Evolutionary conservation across 192 early-diverging fungal genomes (phyloP), one percentile per base, ranked within the genome.

Genomic region (Coemansia sp.): DNA sequence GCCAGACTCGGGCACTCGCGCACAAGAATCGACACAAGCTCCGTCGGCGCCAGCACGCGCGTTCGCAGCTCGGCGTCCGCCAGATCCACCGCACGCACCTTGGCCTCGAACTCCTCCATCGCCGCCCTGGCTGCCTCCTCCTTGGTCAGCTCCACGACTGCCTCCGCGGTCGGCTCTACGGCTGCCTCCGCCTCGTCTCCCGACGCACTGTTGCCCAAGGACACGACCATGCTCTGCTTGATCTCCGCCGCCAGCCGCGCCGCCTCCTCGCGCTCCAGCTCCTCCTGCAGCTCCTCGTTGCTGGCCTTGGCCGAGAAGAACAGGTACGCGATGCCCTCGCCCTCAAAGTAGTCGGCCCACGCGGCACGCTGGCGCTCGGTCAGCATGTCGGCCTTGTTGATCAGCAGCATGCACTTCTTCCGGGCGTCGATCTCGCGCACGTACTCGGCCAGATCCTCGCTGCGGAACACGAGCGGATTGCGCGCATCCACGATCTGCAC

Each of bases 401-500:
- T 88, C 71, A 99, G 85, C 46, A 99, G 78, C 56, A 99, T 71
- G 71, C 94, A 94, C 56, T 84, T 85, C 79, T 99, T 99, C 60
- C 87, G 81, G 41, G 85, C 74, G 69, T 96, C 88, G 7, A 98
- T 89, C 87, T 99, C 94, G 40, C 84, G 84, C 16, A 99, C 98
- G 66, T 99, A 99, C 49, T 74, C 85, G 43, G 93, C 93, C 53
- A 99, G 74, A 81, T 99, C 98, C 3, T 83, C 87, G 44, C 88
- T 91, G 45, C 94, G 85, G 81, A 98, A 99, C 49, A 99, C 80
- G 65, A 95, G 70, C 1, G 96, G 96, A 82, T 98, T 95, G 50
- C 98, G 87, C 7, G 96, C 97, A 85, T 99, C 98, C 39, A 99
- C 98, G 62, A 99, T 98, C 86, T 99, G 98, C 41, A 98, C 96